A percentile compares a stretch with the other conserved stretches of the same genome.
These are phyloP conservation scores for Ambrosiella beaveri DNA, from an alignment of 2,329 filamentous ascomycete species.

Conservation along the genomic window DNA sequence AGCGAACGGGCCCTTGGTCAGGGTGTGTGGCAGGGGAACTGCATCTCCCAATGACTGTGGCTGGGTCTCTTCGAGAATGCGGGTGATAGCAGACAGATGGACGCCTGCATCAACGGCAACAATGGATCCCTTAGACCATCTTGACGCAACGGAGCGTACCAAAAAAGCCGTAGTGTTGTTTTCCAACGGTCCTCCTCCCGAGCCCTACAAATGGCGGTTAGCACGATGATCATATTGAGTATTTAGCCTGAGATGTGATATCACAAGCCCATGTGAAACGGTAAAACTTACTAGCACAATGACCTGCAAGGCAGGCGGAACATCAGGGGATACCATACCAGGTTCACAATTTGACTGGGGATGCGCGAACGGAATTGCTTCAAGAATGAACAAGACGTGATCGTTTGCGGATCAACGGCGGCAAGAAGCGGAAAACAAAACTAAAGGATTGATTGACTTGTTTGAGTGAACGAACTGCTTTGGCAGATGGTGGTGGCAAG, in stretches of 20 bases:
- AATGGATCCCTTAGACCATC: constrained; percentile 68
- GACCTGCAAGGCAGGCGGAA: constrained; percentile 45
- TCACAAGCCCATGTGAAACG: neutral
- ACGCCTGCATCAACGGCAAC: constrained; percentile 90
- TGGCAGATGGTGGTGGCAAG: neutral
- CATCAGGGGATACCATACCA: constrained; percentile 11
- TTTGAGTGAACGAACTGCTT: neutral
- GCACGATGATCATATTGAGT: neutral
- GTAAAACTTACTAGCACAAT: constrained; percentile 50
- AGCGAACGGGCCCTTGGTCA: constrained; percentile 57
- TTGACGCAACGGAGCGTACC: constrained; percentile 60
- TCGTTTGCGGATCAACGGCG: neutral
- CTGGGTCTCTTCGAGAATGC: constrained; percentile 48
- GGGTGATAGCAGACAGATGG: constrained; percentile 70
- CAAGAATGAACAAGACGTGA: neutral
- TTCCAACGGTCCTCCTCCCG: constrained; percentile 78
- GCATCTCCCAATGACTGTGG: constrained; percentile 22
- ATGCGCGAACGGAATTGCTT: neutral
- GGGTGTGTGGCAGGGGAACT: constrained; percentile 30
- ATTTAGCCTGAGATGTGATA: neutral
- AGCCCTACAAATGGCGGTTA: constrained; percentile 42
- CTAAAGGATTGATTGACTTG: neutral
- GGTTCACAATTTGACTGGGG: neutral
- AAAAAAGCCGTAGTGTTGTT: constrained; percentile 80
- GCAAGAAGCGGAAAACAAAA: neutral